phyloP scores from a whole-genome alignment of 2,329 filamentous ascomycete species.

The Plenodomus tracheiphilus region DNA sequence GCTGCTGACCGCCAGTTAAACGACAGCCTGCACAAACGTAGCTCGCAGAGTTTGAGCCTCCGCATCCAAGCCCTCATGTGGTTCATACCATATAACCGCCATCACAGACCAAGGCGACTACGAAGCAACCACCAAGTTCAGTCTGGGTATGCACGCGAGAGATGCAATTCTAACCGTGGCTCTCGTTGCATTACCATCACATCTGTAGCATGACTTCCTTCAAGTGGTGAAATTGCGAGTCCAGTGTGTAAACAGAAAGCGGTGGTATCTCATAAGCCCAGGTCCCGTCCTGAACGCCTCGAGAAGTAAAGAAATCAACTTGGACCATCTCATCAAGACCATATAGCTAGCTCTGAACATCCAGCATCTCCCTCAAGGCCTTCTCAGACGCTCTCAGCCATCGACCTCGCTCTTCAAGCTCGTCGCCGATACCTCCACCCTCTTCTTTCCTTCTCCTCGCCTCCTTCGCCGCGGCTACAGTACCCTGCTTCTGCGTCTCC shows the following conservation, averaged over 20 bases:
- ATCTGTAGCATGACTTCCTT: too few relatives aligned
- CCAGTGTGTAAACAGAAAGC: neutral
- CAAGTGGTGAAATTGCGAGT: too few relatives aligned
- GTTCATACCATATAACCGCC: too few relatives aligned
- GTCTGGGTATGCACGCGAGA: too few relatives aligned
- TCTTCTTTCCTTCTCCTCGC: constrained; percentile 69
- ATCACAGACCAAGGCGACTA: too few relatives aligned
- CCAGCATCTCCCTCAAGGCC: constrained; percentile 64
- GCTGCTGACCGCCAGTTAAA: neutral
- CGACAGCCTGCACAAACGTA: neutral
- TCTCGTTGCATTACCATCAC: too few relatives aligned
- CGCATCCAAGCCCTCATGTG: too few relatives aligned
- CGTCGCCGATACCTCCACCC: constrained; percentile 67
- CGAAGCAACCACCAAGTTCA: too few relatives aligned
- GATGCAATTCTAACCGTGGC: too few relatives aligned
- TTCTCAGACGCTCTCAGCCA: constrained; percentile 75
- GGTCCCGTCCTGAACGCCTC: neutral
- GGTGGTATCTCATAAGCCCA: neutral
- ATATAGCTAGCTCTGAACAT: constrained; percentile 42
- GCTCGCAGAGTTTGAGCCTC: neutral
- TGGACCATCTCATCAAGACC: constrained; percentile 31
- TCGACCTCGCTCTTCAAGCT: constrained; percentile 73
- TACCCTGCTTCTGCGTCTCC: constrained; percentile 68
- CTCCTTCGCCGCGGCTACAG: constrained; percentile 69
- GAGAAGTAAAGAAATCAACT: neutral